Base-by-base conservation (phyloP, 208 protist genomes). In the Tritrichomonas foetus region DNA sequence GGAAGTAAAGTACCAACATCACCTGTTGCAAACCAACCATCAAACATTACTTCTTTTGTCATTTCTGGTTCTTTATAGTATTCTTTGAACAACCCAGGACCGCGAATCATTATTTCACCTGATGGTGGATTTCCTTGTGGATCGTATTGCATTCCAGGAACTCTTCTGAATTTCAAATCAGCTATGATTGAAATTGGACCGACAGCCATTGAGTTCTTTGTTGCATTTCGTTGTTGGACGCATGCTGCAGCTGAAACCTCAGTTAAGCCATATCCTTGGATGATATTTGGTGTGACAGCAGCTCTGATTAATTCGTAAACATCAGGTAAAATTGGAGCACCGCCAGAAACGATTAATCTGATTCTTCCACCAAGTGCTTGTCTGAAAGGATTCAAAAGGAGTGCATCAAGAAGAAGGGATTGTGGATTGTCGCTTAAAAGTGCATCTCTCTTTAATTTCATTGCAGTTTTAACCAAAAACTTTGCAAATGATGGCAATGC, bases 221-320 rank as follows among this genome's bases (percentile, higher is more conserved):
- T 61, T 61, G 53, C 53, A 61, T 61, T 61, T 61, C 41, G 14
- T 47, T 89, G 78, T 50, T 89, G 78, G 1, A 89, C 78, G 47
- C 78, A 89, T 39, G n/a, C 78, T 39, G 78, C 94, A 69, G 53
- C 78, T n/a, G 20, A 53, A 13, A 69, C 53, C 93, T 94, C 82
- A 82, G 74, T 72, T 5, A 75, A 9, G 20, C 69, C 72, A 93
- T 95, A 93, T 5, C 80, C 92, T 92, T 95, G 94, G 27, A 94
- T 47, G 92, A 94, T 66, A n/a, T 66, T 44, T 66, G 92, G 89
- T n/a, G 50, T 78, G 25, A 96, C 66, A 84, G 80, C 93, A 16
- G 95, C 94, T 39, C 95, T 93, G 30, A 97, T 69, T 72, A 97
- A 98, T 33, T 96, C 94, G 14, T 95, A 92, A 20, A 97, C 72